Conservation (phyloP, 2,329 filamentous ascomycete genomes). For the Nakataea oryzae region DNA sequence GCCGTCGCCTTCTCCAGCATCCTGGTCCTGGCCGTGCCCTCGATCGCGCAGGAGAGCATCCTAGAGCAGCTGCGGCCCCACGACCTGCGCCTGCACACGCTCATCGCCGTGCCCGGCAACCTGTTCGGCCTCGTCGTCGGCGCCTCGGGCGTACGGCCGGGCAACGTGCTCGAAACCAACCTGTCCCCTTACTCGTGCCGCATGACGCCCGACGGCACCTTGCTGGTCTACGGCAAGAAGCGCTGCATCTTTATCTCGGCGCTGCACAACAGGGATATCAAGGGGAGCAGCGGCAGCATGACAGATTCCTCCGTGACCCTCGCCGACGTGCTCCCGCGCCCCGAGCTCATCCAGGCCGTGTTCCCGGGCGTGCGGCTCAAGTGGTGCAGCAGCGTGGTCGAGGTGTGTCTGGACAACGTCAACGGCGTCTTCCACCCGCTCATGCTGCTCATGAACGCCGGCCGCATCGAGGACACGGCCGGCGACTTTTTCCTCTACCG, state of each 20-base stretch:
- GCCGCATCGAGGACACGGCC: conserved; percentile 15
- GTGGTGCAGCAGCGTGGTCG: conserved; percentile 15
- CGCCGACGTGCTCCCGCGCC: conserved; percentile 1
- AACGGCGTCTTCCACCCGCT: conserved; percentile 17
- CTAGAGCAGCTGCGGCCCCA: conserved; percentile 6
- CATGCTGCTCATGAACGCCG: conserved; percentile 17
- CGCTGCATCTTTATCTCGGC: conserved; percentile 68
- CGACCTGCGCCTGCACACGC: conserved; percentile 8
- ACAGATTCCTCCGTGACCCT: neutral
- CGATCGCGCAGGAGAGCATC: conserved; percentile 10
- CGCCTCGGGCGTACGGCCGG: conserved; percentile 6
- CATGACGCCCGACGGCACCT: conserved; percentile 9
- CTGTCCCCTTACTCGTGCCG: conserved; percentile 14
- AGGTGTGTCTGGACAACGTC: conserved; percentile 15
- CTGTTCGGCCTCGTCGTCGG: conserved; percentile 12
- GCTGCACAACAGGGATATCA: conserved; percentile 60
- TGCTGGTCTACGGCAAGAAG: conserved; percentile 12
- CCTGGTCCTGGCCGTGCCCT: conserved; percentile 13
- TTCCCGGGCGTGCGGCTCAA: conserved; percentile 11
- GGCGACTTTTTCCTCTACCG: conserved; percentile 13
- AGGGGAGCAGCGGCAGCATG: no score
- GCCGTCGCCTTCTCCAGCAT: conserved; percentile 12
- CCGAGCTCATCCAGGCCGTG: conserved; percentile 6
- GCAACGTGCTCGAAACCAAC: conserved; percentile 14
- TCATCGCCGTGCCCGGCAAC: conserved; percentile 15